Evolutionary conservation across 768 basidiomycete species (phyloP), one percentile per base, ranked within the genome.

Genomic region (Leccinum disarticulatum): DNA sequence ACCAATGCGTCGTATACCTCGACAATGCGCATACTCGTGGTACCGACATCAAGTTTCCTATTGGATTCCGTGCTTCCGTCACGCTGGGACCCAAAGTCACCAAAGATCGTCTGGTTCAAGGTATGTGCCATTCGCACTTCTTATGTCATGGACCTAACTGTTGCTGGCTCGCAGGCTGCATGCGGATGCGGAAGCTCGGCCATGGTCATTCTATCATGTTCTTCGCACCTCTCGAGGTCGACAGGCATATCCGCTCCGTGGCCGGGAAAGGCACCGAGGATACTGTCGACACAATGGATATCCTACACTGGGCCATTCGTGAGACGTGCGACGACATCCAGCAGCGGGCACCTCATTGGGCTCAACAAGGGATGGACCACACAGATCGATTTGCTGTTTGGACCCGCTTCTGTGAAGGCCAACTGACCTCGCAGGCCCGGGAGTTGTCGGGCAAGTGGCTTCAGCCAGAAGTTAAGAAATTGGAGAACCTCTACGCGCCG

Each of bases 71-170:
- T 1, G 58, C 63, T 4, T 62, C 62, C 1, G 52, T 64, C 28
- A 64, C 62, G 1, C 35, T 84, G 2, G 83, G 83, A 0, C 78
- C 78, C 6, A 81, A 77, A 46, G 68, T 84, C 8, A 81, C 78
- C 0, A 84, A 84, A 58, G 83, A 85, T 70, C 73, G 78, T 49
- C 64, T 85, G 5, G 70, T 77, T 3, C 83, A 84, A 75, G 83
- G 62, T 59, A 19, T 10, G 36, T 50, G 13, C 6, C 3, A 2
- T 22, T 0, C 3, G 19, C 5, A 14, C 8, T 14, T 25, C 4
- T 27, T 15, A 9, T 33, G 9, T 2, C 14, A 6, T 5, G 11
- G 2, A 3, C 15, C 28, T 52, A 2, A 56, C n/a, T 4, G 3
- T 6, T n/a, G 2, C 15, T 33, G 3, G 4, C 17, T 33, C 19